Conservation (phyloP, 176 grass and related monocot genomes). For the Aegilops longissima region DNA sequence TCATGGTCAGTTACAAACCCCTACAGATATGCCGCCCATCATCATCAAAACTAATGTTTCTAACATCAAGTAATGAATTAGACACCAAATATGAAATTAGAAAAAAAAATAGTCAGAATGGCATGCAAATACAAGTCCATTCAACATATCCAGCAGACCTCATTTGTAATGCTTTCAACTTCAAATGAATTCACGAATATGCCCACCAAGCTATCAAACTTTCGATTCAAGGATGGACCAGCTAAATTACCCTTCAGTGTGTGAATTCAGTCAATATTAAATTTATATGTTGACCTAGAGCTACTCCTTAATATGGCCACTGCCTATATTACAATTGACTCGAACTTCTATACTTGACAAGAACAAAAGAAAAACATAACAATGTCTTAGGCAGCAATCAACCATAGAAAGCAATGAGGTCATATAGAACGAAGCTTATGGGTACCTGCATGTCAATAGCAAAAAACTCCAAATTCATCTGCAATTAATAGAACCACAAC, state of each 20-base stretch:
- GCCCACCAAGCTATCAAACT: neutral
- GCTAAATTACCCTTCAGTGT: conserved; percentile 10
- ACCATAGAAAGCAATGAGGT: neutral
- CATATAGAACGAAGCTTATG: neutral
- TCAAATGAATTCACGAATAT: conserved; percentile 21
- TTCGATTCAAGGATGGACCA: conserved; percentile 5
- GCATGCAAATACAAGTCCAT: conserved; percentile 11
- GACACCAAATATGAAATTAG: neutral
- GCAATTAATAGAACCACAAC: conserved; percentile 33
- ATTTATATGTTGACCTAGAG: conserved; percentile 10
- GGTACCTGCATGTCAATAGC: conserved; percentile 95
- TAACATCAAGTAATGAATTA: neutral
- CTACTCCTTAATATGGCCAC: neutral
- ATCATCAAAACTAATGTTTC: neutral
- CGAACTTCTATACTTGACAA: neutral
- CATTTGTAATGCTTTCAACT: conserved; percentile 10
- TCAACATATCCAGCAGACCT: neutral
- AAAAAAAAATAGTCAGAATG: neutral
- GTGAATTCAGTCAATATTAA: neutral
- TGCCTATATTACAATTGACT: neutral
- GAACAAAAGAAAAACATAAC: neutral
- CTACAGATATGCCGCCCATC: conserved; percentile 34
- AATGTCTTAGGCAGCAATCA: neutral
- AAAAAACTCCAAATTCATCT: conserved; percentile 99
- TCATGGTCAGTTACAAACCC: conserved; percentile 95